These are phyloP conservation scores for Amaranthus palmeri DNA, from an alignment of 148 eudicot species.

Conservation along the genomic window DNA sequence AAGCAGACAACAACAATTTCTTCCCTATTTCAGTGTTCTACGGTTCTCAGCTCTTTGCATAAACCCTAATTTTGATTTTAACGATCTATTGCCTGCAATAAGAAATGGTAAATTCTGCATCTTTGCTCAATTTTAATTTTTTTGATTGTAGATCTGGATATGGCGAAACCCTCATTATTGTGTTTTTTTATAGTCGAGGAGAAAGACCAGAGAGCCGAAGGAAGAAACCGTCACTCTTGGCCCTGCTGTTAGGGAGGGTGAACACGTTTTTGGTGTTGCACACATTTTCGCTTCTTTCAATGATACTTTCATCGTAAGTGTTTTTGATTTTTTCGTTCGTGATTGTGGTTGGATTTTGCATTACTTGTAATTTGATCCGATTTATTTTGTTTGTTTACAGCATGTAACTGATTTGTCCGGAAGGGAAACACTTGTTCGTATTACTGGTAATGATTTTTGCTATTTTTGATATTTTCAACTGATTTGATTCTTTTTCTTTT, in stretches of 20 bases:
- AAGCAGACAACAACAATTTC: too few species aligned
- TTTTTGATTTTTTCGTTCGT: background rate
- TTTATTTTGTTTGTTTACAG: slow-evolving; percentile 31
- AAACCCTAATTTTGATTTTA: background rate
- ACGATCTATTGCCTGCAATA: slow-evolving; percentile 2
- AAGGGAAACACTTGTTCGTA: slow-evolving; percentile 83
- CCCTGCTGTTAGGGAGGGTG: slow-evolving; percentile 68
- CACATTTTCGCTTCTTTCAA: slow-evolving; percentile 89
- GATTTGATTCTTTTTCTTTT: too few species aligned
- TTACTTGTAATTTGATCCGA: background rate
- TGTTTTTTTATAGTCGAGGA: slow-evolving; percentile 38
- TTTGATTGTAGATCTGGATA: background rate
- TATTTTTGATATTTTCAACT: too few species aligned
- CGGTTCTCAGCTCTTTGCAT: too few species aligned
- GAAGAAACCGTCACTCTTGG: slow-evolving; percentile 73
- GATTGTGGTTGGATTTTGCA: background rate
- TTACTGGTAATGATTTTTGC: slow-evolving; percentile 25
- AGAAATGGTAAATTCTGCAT: slow-evolving; percentile 8
- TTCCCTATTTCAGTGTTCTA: too few species aligned
- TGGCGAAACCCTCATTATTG: too few species aligned
- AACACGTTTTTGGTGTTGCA: slow-evolving; percentile 74
- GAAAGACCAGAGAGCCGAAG: slow-evolving; percentile 75
- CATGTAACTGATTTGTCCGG: slow-evolving; percentile 92
- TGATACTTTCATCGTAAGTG: slow-evolving; percentile 78
- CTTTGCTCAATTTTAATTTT: background rate